Evolutionary conservation across 164 flowering plant genomes (phyloP).

Genomic region (Piper longum): DNA sequence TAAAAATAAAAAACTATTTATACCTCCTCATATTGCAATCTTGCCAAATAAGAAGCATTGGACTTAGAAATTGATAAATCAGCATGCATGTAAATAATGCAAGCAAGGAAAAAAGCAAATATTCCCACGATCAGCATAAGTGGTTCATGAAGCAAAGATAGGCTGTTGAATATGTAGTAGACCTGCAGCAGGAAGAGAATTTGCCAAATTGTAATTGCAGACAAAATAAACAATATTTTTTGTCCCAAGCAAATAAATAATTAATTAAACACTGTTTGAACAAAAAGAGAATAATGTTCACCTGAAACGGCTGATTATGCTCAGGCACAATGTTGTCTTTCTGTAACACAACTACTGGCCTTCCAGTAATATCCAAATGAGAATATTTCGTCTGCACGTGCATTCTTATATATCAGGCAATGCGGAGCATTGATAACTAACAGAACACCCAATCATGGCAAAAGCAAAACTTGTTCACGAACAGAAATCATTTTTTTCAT

Average conservation of each 20-base stretch:
- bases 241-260: too few species aligned
- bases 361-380: slow-evolving; percentile 75
- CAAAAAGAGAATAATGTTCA: slow-evolving; percentile 8
- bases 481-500: background rate
- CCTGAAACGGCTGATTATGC: slow-evolving; percentile 85
- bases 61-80: slow-evolving; percentile 88
- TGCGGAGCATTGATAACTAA: background rate
- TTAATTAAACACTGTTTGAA: too few species aligned
- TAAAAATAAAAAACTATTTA: background rate
- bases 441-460: background rate
- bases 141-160: slow-evolving; percentile 75
- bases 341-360: slow-evolving; percentile 75
- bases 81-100: slow-evolving; percentile 59
- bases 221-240: background rate
- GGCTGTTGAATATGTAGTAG: slow-evolving; percentile 73
- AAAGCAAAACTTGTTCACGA: background rate
- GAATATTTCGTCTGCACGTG: slow-evolving; percentile 55
- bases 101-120: slow-evolving; percentile 59
- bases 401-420: background rate
- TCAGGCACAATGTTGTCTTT: slow-evolving; percentile 76
- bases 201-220: background rate
- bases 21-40: slow-evolving; percentile 91
- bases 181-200: slow-evolving; percentile 36
- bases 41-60: slow-evolving; percentile 81
- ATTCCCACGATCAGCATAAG: slow-evolving; percentile 77